Base-by-base conservation (phyloP, 2,329 filamentous ascomycete species). In the Beauveria bassiana region DNA sequence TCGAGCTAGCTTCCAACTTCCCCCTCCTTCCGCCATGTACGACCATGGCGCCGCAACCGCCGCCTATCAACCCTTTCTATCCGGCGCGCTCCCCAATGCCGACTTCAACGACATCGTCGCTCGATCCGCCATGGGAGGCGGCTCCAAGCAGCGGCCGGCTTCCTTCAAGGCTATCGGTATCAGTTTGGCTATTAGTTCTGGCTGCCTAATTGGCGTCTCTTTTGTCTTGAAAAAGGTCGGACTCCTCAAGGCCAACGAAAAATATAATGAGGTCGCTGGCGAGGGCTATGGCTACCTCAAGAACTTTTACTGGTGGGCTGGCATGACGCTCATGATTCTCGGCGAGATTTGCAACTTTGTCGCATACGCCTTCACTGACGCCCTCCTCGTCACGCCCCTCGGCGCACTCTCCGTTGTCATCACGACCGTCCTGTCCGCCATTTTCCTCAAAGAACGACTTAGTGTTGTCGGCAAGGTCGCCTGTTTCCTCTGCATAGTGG, bases 281-380 rank as follows among this genome's bases (percentile, higher is more conserved):
- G 93, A 98, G 75, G 95, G 95, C 61, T 98, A 98, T 73, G 93
- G 93, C 64, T 99, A 98, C 73, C 85, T 99, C 68, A 96, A 96
- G 78, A 98, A 98, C 70, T 80, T 80, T 22, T 96, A 84, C 79
- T 99, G 95, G 95, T 99, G 95, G 95, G 75, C 79, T 1, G 95
- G 95, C 68, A 98, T 99, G 95, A 92, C 80, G 0, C 81, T 98
- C 63, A 98, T 99, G 95, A 96, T 98, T 68, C 69, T 98, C 49
- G 95, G 95, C 67, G 95, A 99, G 75, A 85, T 96, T 61, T 96
- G 91, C 84, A 99, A 99, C 76, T 96, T 98, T 73, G 91, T 93
- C 72, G 95, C 95, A 59, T 98, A 98, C 72, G 91, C 92, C 61
- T 98, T 98, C 69, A 95, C 95, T 65, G 95, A 98, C 74, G 93